Percentiles rank a stretch among this genome's conserved stretches.
These are phyloP conservation scores for Botrytis deweyae DNA, from an alignment of 2,329 filamentous ascomycete species.

Conservation along the genomic window DNA sequence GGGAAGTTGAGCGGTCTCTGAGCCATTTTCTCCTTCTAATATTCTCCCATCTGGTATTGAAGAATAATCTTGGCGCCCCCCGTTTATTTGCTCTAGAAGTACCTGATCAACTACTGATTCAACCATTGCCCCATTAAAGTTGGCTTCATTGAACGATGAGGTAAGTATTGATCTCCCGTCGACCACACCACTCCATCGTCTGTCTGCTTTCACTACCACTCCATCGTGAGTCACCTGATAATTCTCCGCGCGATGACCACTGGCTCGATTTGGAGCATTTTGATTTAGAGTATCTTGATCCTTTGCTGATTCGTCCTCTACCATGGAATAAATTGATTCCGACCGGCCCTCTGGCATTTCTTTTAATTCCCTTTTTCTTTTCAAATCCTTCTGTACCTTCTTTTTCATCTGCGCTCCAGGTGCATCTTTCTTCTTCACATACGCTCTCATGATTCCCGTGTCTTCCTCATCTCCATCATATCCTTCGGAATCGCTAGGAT, in stretches of 20 bases:
- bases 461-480: neutral
- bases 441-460: neutral
- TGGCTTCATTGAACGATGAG: neutral
- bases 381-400: too few relatives aligned
- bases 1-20: neutral
- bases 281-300: neutral
- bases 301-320: neutral
- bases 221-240: too few relatives aligned
- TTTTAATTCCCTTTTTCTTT: neutral
- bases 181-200: neutral
- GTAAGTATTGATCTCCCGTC: neutral
- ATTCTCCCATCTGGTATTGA: neutral
- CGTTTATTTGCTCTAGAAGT: neutral
- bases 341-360: neutral
- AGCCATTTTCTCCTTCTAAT: neutral
- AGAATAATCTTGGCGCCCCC: neutral
- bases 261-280: neutral
- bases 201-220: neutral
- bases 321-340: neutral
- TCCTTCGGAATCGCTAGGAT: neutral
- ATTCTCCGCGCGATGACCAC: neutral
- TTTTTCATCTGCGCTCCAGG: neutral
- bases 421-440: neutral
- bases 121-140: neutral
- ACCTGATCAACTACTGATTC: neutral